phyloP scores from a whole-genome alignment of 169 alveolate species.

The Babesia caballi region DNA sequence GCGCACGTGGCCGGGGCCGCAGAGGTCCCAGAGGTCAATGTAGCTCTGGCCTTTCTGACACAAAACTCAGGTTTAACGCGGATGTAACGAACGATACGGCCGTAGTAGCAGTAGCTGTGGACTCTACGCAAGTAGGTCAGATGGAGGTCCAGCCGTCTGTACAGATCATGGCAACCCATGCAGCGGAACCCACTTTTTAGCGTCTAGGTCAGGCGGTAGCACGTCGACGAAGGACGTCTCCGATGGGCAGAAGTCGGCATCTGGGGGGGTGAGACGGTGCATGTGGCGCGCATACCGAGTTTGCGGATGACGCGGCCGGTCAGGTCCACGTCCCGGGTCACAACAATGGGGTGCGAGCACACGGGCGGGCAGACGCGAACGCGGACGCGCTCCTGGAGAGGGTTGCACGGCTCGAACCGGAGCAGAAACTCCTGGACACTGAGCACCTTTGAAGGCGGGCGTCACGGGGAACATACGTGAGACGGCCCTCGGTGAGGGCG shows the following conservation, averaged over 20 bases:
- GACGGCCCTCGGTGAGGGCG: slow-evolving; percentile 2
- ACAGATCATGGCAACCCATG: neutral
- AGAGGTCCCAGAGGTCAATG: slow-evolving; percentile 62
- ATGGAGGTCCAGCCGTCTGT: slow-evolving; percentile 59
- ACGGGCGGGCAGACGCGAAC: slow-evolving; percentile 66
- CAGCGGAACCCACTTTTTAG: neutral
- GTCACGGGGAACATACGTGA: slow-evolving; percentile 13
- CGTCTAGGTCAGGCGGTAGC: slow-evolving; percentile 49
- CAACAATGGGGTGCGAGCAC: slow-evolving; percentile 55
- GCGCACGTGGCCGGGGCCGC: slow-evolving; percentile 67
- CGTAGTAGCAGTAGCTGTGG: slow-evolving; percentile 67
- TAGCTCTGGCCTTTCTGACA: slow-evolving; percentile 38
- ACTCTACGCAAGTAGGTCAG: slow-evolving; percentile 52
- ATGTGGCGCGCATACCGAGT: slow-evolving; percentile 23
- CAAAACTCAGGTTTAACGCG: neutral
- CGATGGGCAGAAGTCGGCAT: slow-evolving; percentile 48
- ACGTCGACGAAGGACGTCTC: slow-evolving; percentile 26
- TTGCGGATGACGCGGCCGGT: slow-evolving; percentile 50
- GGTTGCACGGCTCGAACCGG: slow-evolving; percentile 62
- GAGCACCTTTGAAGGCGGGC: neutral
- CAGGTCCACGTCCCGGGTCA: slow-evolving; percentile 44
- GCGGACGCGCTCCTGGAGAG: slow-evolving; percentile 44
- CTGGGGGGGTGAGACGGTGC: neutral
- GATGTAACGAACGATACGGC: slow-evolving; percentile 26
- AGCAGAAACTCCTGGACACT: slow-evolving; percentile 49